phyloP scores from a whole-genome alignment of 106 monocot genomes.

The Dioscorea alata region DNA sequence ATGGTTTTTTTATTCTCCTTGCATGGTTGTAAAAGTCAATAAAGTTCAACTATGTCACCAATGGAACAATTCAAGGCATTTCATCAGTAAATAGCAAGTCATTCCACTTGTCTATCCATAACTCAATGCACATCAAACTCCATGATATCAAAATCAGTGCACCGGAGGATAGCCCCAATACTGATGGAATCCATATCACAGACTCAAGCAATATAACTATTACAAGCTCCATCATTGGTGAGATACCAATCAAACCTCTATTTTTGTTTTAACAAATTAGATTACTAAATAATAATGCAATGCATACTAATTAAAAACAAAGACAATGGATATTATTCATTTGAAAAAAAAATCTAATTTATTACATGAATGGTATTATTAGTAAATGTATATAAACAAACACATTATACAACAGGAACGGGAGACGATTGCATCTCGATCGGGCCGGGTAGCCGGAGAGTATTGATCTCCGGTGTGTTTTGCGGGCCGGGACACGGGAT shows the following conservation, averaged over 20 bases:
- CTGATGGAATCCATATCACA: slow-evolving; percentile 40
- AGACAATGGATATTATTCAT: no score
- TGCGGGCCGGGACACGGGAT: slow-evolving; percentile 48
- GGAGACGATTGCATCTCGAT: slow-evolving; percentile 51
- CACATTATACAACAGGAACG: neutral
- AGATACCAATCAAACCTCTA: no score
- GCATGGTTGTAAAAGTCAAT: neutral
- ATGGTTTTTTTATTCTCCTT: neutral
- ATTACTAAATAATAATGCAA: no score
- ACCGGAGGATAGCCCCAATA: slow-evolving; percentile 33
- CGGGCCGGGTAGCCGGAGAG: slow-evolving; percentile 20
- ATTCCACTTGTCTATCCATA: slow-evolving; percentile 28
- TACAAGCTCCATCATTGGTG: slow-evolving; percentile 7
- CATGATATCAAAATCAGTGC: slow-evolving; percentile 15
- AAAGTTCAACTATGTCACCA: neutral
- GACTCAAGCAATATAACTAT: slow-evolving; percentile 7
- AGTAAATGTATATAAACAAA: no score
- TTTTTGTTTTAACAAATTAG: no score
- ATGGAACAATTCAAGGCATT: slow-evolving; percentile 9
- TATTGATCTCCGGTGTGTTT: slow-evolving; percentile 12
- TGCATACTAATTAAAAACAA: no score
- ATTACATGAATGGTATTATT: no score
- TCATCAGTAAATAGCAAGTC: slow-evolving; percentile 17
- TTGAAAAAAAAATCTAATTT: no score
- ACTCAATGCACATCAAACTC: neutral